Evolutionary conservation across 345 rosid genomes (phyloP).

Genomic region (Laguncularia racemosa): DNA sequence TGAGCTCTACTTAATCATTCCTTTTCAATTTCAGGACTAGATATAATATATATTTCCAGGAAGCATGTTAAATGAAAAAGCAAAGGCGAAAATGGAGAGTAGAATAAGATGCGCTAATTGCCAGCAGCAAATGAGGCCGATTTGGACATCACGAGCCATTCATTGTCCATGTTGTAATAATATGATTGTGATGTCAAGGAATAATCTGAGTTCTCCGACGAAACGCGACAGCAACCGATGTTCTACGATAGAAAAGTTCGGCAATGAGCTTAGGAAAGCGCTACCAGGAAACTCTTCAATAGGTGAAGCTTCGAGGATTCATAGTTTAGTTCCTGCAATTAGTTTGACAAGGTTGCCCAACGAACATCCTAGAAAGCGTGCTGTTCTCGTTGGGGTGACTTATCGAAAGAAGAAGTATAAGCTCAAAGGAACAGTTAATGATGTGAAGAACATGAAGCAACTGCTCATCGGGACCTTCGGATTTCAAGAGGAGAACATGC

Average conservation of each 20-base stretch:
- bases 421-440: slow-evolving; percentile 46
- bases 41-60: too few relatives aligned
- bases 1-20: too few relatives aligned
- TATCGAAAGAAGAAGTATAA: slow-evolving; percentile 29
- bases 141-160: slow-evolving; percentile 8
- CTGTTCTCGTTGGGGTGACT: slow-evolving; percentile 43
- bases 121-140: slow-evolving; percentile 11
- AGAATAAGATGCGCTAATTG: slow-evolving; percentile 9
- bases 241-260: not conserved
- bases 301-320: not conserved
- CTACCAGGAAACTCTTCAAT: slow-evolving; percentile 1
- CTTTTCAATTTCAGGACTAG: too few relatives aligned
- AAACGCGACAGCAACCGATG: not conserved
- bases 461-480: slow-evolving; percentile 23
- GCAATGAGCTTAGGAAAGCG: not conserved
- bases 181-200: slow-evolving; percentile 2
- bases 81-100: not conserved
- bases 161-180: slow-evolving; percentile 11
- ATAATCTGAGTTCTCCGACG: not conserved
- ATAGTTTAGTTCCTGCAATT: not conserved
- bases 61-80: too few relatives aligned
- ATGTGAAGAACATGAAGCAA: slow-evolving; percentile 36
- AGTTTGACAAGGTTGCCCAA: not conserved
- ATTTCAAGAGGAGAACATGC: slow-evolving; percentile 22
- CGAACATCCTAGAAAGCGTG: slow-evolving; percentile 24